phyloP scores from a whole-genome alignment of 1,139 yeast species.

The Keqinozyma sinolaborantium region DNA sequence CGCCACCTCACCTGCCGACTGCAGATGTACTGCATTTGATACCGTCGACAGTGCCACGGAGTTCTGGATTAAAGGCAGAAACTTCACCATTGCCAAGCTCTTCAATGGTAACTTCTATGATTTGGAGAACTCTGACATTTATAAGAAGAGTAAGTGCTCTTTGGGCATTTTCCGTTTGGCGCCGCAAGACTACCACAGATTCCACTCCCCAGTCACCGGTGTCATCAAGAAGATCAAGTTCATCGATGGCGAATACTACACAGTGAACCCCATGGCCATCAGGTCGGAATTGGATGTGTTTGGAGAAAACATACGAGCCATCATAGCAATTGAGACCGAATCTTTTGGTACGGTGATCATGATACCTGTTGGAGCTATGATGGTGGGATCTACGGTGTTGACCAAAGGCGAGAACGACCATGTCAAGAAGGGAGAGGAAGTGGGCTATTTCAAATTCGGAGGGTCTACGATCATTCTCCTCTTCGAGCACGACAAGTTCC shows the following conservation, averaged over 20 bases:
- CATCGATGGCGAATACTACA: slow-evolving; percentile 88
- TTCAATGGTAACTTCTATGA: slow-evolving; percentile 55
- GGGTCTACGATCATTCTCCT: slow-evolving; percentile 82
- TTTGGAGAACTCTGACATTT: slow-evolving; percentile 40
- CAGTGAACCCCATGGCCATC: slow-evolving; percentile 97
- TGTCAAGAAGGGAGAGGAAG: slow-evolving; percentile 70
- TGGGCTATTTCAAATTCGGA: slow-evolving; percentile 94
- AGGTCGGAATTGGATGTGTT: slow-evolving; percentile 85
- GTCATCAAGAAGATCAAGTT: slow-evolving; percentile 57
- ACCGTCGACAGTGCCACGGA: slow-evolving; percentile 62
- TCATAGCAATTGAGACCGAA: slow-evolving; percentile 71
- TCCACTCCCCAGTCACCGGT: slow-evolving; percentile 87
- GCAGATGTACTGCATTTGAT: slow-evolving; percentile 72
- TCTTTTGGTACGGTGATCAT: slow-evolving; percentile 74
- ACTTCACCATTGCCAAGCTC: slow-evolving; percentile 66
- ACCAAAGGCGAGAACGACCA: slow-evolving; percentile 61
- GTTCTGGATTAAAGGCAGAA: slow-evolving; percentile 88
- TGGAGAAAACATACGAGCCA: slow-evolving; percentile 83
- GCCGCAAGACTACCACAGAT: slow-evolving; percentile 95
- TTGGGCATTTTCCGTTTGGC: slow-evolving; percentile 84
- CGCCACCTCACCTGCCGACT: slow-evolving; percentile 83
- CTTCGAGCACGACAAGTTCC: slow-evolving; percentile 28
- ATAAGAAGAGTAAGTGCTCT: slow-evolving; percentile 44
- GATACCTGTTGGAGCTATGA: slow-evolving; percentile 95
- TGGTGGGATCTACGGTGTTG: slow-evolving; percentile 89